Evolutionary conservation across 768 basidiomycete species (phyloP), one percentile per base, ranked within the genome.

Genomic region (Hygrophorus pudorinus): DNA sequence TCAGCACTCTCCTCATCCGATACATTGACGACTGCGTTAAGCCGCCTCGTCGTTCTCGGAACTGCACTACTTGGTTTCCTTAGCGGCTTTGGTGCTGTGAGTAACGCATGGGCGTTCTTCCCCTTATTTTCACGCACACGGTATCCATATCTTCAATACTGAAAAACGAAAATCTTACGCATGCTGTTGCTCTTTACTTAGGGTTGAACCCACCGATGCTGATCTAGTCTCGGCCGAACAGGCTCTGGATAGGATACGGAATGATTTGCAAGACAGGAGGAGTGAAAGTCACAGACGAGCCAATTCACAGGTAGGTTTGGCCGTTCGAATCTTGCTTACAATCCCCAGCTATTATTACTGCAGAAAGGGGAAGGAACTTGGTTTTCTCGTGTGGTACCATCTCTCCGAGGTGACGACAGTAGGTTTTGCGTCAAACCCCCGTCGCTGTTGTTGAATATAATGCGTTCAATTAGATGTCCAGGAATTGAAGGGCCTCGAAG

Each of bases 61-160:
- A 88, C 81, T 0, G 67, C 80, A 24, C 73, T 88, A 45, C 77
- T 91, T n/a, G 88, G 88, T 4, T 56, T 79, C 2, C 67, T 91
- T 4, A 86, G 87, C 0, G 88, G 88, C 0, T 82, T 86, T 48
- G 86, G 86, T 49, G 80, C 85, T 2, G 67, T 84, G 38, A 78
- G 71, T 49, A 79, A 74, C 37, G 72, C 77, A 0, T 85, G 84
- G 82, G 62, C 60, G 4, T 78, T 71, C 53, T 57, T 81, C 10
- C 77, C 78, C 0, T 56, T 65, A 30, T 51, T 67, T 13, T 65
- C 63, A 5, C 52, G 60, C 11, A 20, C 46, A 2, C 49, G 50
- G 58, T 63, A 55, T 35, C 59, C 14, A 10, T 13, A 21, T 2
- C n/a, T 11, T 20, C 5, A 42, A 31, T 28, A 35, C 5, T 13